Base-by-base conservation (phyloP, 495 filamentous ascomycete genomes). In the Pseudevernia furfuracea region DNA sequence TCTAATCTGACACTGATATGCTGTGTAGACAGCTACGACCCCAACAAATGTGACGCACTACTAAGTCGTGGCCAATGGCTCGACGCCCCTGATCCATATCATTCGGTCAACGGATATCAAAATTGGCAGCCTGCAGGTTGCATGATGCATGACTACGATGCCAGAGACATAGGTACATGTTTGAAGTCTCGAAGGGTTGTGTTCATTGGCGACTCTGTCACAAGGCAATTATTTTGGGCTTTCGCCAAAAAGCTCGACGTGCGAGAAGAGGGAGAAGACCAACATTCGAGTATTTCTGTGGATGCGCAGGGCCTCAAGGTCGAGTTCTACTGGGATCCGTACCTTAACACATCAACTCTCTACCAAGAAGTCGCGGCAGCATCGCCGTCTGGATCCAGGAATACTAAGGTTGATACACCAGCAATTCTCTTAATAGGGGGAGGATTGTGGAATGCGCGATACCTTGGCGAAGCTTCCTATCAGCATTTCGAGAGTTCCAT, bases 301-400 rank as follows among this genome's bases (percentile, higher is more conserved):
- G 66, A 69, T 2, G 44, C 25, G 17, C 65, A 72, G 25, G 80
- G 75, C 46, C 74, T 80, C 28, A 74, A 46, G 30, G 39, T 86
- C 25, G 75, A 83, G 41, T 87, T 85, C 59, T 67, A 82, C 21
- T 87, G 83, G 84, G 84, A 87, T 71, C 84, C 85, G 4, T 87
- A 75, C 72, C 72, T 87, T 38, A 87, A 87, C 69, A 79, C 78
- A 19, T 78, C 81, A 3, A 68, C 60, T 30, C 69, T 83, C 21
- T 64, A 75, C 19, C 65, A 65, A 25, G 77, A 80, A 36, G 68
- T 87, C 25, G 66, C 9, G 77, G 74, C 56, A 67, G 65, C 43
- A 41, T 63, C 49, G 37, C 64, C 37, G 61, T 68, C 23, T 37
- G 44, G 10, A 10, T 28, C 46, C 38, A 59, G 25, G 57, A 64